Base-by-base conservation (phyloP, 805 yeast species). In the Tetrapisispora iriomotensis region DNA sequence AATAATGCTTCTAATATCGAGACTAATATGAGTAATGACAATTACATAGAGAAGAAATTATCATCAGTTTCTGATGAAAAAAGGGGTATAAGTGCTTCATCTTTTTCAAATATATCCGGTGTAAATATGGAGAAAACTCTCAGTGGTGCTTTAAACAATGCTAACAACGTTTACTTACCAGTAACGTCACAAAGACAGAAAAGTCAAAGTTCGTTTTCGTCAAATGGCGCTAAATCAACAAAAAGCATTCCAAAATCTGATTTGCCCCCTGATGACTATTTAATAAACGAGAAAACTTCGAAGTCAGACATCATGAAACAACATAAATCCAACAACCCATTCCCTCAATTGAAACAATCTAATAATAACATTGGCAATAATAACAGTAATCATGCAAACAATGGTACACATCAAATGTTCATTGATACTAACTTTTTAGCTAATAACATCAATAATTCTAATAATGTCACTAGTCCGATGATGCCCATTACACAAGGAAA, bases 301-400 rank as follows among this genome's bases (percentile, higher is more conserved):
- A 30, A 38, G 27, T 26, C 42, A 7, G 45, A 39, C 15, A 24
- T 20, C 24, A 38, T 29, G 7, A 58, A 48, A 42, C 61, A 56
- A 36, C 57, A 58, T 43, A 60, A 60, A 45, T 49, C 61, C 3
- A 56, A 52, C 32, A 60, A 60, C 42, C 65, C 65, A n/a, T 60
- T 60, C 27, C 65, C 64, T 15, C 53, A 47, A 36, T 54, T 57
- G 45, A 38, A 23, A 3, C 25, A 25, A 24, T n/a, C n/a, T n/a
- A n/a, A n/a, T n/a, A n/a, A n/a, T n/a, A n/a, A n/a, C n/a, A n/a
- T n/a, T n/a, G n/a, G n/a, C n/a, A 30, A 18, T 19, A 20, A 36
- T 19, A 21, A 33, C 12, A 18, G 21, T 9, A 25, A 15, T 24
- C 15, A 24, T 10, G 8, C 3, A 21, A 28, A 27, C 29, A 17